These are phyloP conservation scores for Lathyrus tuberosus DNA, from an alignment of 306 rosid genomes.

Conservation along the genomic window DNA sequence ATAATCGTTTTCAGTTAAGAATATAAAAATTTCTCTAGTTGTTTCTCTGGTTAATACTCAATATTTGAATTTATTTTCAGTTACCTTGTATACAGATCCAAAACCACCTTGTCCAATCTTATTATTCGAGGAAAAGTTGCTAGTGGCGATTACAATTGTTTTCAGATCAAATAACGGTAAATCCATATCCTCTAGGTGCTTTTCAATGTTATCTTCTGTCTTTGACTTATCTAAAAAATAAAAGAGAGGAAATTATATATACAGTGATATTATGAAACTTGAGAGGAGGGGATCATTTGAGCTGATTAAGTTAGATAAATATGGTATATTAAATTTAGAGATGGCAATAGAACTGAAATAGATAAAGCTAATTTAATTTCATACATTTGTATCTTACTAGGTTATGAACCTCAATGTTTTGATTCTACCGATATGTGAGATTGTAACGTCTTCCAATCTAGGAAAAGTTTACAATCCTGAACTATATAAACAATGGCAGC, in stretches of 20 bases:
- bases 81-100: constrained; percentile 53
- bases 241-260: not conserved
- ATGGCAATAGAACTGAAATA: too few relatives aligned
- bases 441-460: not conserved
- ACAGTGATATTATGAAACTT: not conserved
- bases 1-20: not conserved
- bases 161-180: constrained; percentile 40
- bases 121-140: constrained; percentile 39
- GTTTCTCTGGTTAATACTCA: not conserved
- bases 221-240: not conserved
- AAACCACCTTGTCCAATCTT: constrained; percentile 59
- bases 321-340: not conserved
- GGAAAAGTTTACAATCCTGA: not conserved
- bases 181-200: constrained; percentile 47
- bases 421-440: not conserved
- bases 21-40: not conserved
- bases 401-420: not conserved
- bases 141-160: constrained; percentile 38
- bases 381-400: too few relatives aligned
- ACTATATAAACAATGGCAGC: not conserved
- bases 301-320: constrained; percentile 9
- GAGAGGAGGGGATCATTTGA: not conserved
- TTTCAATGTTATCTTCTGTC: constrained; percentile 28
- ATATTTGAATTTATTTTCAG: not conserved
- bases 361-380: too few relatives aligned